phyloP scores from a whole-genome alignment of 2,329 filamentous ascomycete genomes.

The Colletotrichum neosansevieriae region DNA sequence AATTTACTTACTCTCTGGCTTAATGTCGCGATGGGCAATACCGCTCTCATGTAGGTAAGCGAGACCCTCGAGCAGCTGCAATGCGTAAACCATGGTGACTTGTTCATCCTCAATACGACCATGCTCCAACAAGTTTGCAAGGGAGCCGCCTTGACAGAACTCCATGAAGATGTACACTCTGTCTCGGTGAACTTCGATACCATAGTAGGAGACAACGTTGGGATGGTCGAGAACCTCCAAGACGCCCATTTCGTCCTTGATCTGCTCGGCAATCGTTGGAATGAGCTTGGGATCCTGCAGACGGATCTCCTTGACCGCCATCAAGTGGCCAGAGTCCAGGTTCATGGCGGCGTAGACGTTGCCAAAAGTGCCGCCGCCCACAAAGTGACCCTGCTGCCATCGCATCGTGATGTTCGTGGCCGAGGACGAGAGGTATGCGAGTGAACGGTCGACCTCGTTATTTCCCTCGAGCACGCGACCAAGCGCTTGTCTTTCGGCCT shows the following conservation, averaged over 20 bases:
- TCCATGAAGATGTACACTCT: slow-evolving; percentile 99
- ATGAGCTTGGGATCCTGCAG: slow-evolving; percentile 97
- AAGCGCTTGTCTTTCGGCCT: slow-evolving; percentile 87
- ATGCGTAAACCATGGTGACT: slow-evolving; percentile 94
- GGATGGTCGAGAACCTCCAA: slow-evolving; percentile 96
- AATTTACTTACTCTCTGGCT: slow-evolving; percentile 84
- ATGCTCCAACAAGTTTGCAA: slow-evolving; percentile 91
- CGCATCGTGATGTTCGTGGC: slow-evolving; percentile 95
- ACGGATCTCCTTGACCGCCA: slow-evolving; percentile 99
- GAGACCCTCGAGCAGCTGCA: slow-evolving; percentile 93
- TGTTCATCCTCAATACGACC: slow-evolving; percentile 98
- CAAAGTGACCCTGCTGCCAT: slow-evolving; percentile 99
- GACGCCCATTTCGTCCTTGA: slow-evolving; percentile 97
- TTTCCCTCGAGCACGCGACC: slow-evolving; percentile 93
- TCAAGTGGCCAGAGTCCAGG: slow-evolving; percentile 92
- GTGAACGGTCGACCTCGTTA: slow-evolving; percentile 94
- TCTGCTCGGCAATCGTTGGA: slow-evolving; percentile 91
- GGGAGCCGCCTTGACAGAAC: slow-evolving; percentile 94
- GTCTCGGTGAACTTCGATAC: slow-evolving; percentile 97
- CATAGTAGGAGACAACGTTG: slow-evolving; percentile 97
- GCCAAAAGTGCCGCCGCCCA: slow-evolving; percentile 96
- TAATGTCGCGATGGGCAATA: slow-evolving; percentile 97
- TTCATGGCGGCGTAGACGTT: slow-evolving; percentile 99
- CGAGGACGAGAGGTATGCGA: slow-evolving; percentile 93
- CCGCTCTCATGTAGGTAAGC: slow-evolving; percentile 92